Conservation (phyloP, 208 protist species). For the Angomonas desouzai region DNA sequence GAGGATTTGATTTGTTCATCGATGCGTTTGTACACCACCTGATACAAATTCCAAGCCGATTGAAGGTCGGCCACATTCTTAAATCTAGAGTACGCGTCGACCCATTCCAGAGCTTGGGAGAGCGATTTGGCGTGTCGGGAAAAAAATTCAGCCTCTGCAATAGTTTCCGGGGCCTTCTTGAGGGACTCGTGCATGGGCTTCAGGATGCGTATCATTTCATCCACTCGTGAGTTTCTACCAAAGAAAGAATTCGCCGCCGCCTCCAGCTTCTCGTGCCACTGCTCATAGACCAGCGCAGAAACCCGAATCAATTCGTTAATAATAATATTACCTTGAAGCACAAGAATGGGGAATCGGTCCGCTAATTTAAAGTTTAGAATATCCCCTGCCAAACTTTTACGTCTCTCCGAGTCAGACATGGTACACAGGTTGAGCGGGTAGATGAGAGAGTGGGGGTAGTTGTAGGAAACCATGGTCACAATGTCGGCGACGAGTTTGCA, state of each 20-base stretch:
- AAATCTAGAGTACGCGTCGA: slow-evolving; percentile 53
- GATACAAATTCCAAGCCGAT: slow-evolving; percentile 84
- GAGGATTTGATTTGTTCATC: slow-evolving; percentile 66
- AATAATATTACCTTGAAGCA: slow-evolving; percentile 94
- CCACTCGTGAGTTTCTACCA: slow-evolving; percentile 64
- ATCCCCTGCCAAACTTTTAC: slow-evolving; percentile 60
- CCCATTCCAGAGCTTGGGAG: slow-evolving; percentile 61
- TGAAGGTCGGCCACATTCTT: slow-evolving; percentile 69
- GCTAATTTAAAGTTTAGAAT: slow-evolving; percentile 67
- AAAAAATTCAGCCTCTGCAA: slow-evolving; percentile 94
- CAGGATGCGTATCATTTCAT: slow-evolving; percentile 86
- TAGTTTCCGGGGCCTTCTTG: slow-evolving; percentile 86
- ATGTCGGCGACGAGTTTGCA: slow-evolving; percentile 93
- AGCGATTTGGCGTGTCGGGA: slow-evolving; percentile 60
- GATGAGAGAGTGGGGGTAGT: slow-evolving; percentile 98
- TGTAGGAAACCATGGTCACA: slow-evolving; percentile 90
- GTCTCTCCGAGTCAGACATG: slow-evolving; percentile 73
- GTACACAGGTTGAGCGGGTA: slow-evolving; percentile 98
- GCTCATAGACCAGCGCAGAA: slow-evolving; percentile 94
- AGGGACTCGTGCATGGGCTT: slow-evolving; percentile 95
- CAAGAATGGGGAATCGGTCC: slow-evolving; percentile 58
- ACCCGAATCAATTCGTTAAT: slow-evolving; percentile 96
- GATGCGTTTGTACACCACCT: slow-evolving; percentile 71
- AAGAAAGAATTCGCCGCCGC: slow-evolving; percentile 95
- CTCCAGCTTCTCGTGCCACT: slow-evolving; percentile 94